Evolutionary conservation across 2,329 filamentous ascomycete species (phyloP).

Genomic region (Colletotrichum graminicola): DNA sequence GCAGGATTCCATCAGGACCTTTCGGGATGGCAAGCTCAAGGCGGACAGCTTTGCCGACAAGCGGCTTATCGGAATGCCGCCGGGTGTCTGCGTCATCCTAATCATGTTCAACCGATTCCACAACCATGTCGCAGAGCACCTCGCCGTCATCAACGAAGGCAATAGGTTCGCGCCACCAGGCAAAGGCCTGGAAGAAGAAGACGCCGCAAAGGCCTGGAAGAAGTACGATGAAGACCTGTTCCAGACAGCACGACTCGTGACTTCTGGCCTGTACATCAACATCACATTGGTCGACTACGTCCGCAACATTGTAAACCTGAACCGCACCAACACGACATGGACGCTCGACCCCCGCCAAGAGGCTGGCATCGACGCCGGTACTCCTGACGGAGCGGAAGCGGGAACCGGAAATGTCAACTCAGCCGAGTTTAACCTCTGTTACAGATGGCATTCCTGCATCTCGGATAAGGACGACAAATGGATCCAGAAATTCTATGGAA

Average conservation of each 20-base stretch:
- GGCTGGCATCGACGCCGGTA: constrained; percentile 68
- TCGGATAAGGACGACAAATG: constrained; percentile 81
- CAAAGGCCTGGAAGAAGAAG: constrained; percentile 61
- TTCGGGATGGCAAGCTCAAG: constrained; percentile 78
- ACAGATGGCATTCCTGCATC: constrained; percentile 88
- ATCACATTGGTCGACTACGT: constrained; percentile 84
- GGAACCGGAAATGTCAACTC: constrained; percentile 87
- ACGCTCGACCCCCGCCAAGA: constrained; percentile 82
- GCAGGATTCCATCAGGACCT: constrained; percentile 76
- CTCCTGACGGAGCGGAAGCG: constrained; percentile 70
- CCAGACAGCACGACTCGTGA: constrained; percentile 82
- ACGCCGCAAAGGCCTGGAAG: constrained; percentile 66
- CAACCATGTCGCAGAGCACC: constrained; percentile 84
- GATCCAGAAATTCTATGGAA: constrained; percentile 77
- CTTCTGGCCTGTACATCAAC: constrained; percentile 81
- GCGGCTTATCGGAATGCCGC: constrained; percentile 77
- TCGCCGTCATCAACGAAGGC: constrained; percentile 88
- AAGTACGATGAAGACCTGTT: constrained; percentile 84
- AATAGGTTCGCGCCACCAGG: constrained; percentile 79
- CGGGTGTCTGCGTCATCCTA: constrained; percentile 77
- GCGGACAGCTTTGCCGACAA: constrained; percentile 79
- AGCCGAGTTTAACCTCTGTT: constrained; percentile 89
- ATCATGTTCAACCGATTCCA: constrained; percentile 89
- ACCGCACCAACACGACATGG: constrained; percentile 73
- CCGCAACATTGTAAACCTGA: constrained; percentile 80